Conservation (phyloP, 192 early-diverging fungal species). For the Haplosporangium gracile region DNA sequence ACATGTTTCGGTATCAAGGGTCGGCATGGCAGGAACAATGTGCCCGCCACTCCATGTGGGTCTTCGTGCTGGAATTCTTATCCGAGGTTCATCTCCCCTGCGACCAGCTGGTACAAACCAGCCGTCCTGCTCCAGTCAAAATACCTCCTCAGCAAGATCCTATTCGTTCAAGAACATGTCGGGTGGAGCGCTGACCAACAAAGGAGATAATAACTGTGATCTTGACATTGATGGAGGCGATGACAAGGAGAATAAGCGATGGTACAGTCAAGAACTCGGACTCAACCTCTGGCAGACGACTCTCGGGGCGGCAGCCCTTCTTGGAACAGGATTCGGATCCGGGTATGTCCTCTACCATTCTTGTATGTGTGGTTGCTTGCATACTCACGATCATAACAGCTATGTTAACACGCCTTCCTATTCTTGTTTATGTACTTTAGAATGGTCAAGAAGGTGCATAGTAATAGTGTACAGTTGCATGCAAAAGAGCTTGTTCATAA, state of each 20-base stretch:
- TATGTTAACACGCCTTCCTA: background rate
- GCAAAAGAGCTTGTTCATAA: slow-evolving; percentile 27
- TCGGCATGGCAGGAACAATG: slow-evolving; percentile 43
- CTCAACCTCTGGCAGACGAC: slow-evolving; percentile 56
- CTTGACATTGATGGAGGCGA: slow-evolving; percentile 9
- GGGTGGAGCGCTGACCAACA: slow-evolving; percentile 3
- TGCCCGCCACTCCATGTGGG: slow-evolving; percentile 46
- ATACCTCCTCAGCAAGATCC: slow-evolving; percentile 12
- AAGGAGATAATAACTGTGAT: slow-evolving; percentile 11
- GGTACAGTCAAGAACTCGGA: slow-evolving; percentile 53
- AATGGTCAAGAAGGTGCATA: slow-evolving; percentile 52
- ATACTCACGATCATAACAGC: background rate
- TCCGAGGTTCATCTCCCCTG: slow-evolving; percentile 48
- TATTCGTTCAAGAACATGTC: slow-evolving; percentile 32
- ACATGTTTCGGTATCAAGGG: slow-evolving; percentile 51
- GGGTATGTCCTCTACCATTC: slow-evolving; percentile 26
- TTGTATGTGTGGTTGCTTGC: background rate
- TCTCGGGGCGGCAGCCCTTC: slow-evolving; percentile 35
- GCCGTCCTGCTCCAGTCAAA: slow-evolving; percentile 6
- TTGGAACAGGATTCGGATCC: slow-evolving; percentile 49
- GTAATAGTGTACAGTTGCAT: slow-evolving; percentile 34
- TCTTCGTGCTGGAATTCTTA: slow-evolving; percentile 35
- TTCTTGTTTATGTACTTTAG: background rate
- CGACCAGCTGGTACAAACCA: slow-evolving; percentile 11
- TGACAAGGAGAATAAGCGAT: slow-evolving; percentile 55